Evolutionary conservation across 306 rosid genomes (phyloP).

Genomic region (Urtica urens): DNA sequence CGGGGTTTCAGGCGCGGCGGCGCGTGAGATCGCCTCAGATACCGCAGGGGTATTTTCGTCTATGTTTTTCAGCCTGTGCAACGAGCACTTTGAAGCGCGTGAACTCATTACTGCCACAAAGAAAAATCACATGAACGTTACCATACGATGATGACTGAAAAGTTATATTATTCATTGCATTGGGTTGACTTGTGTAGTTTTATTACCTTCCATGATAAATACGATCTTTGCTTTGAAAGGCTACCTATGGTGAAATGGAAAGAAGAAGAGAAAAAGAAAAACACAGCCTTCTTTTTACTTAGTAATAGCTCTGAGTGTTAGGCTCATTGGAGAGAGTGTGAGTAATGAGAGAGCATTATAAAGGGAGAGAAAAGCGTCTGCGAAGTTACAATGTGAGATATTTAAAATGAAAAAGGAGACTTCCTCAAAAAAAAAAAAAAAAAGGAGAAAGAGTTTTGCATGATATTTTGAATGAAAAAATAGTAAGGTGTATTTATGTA

Average conservation of each 20-base stretch:
- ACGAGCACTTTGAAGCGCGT: slow-evolving; percentile 38
- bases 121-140: slow-evolving; percentile 1
- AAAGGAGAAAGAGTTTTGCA: slow-evolving; percentile 2
- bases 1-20: slow-evolving; percentile 65
- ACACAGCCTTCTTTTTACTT: slow-evolving; percentile 26
- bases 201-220: slow-evolving; percentile 5
- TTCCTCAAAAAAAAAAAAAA: neutral
- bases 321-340: slow-evolving; percentile 11
- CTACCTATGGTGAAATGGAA: neutral
- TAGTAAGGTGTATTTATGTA: slow-evolving; percentile 15
- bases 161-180: neutral
- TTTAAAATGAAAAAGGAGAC: slow-evolving; percentile 30
- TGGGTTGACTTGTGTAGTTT: neutral
- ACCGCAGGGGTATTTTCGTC: slow-evolving; percentile 56
- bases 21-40: slow-evolving; percentile 30
- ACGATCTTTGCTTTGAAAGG: neutral
- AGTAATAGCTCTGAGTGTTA: slow-evolving; percentile 1
- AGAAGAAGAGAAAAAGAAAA: neutral
- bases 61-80: slow-evolving; percentile 50
- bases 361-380: slow-evolving; percentile 22
- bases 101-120: slow-evolving; percentile 36
- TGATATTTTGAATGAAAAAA: slow-evolving; percentile 25
- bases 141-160: neutral
- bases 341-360: neutral
- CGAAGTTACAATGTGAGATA: slow-evolving; percentile 25